Evolutionary conservation across 345 rosid genomes (phyloP), one percentile per base, ranked within the genome.

Genomic region (Syzygium aromaticum): DNA sequence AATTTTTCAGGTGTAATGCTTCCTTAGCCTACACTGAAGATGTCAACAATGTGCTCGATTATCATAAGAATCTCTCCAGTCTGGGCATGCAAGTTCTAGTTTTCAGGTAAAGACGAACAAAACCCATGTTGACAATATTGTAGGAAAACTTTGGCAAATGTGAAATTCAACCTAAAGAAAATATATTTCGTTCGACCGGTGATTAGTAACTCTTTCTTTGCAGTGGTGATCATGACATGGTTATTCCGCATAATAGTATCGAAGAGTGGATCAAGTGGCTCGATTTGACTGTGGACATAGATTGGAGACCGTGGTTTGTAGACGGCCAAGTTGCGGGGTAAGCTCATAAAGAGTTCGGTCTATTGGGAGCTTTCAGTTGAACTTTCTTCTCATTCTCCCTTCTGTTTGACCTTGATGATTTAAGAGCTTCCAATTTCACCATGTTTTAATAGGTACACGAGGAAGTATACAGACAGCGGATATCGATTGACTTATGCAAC

Each of bases 171-270:
- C 11, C 11, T 33, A 30, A 49, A n/a, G 11, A 85, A 57, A 51
- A 10, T 8, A 40, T 51, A 19, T n/a, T 19, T 21, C 4, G 17
- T 51, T 13, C 54, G 0, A 86, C 1, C 3, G 12, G 38, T 27
- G 77, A 52, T 38, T 33, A 14, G 8, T 54, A 25, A 54, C 30
- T 43, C 51, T 43, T 51, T 27, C 73, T n/a, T 8, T 61, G 53
- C 67, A 92, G 93, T 56, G 94, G 94, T 5, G 94, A 92, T 77
- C 88, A 86, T 54, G 94, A 92, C 89, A 84, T 91, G 88, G 86
- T 63, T n/a, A 33, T 92, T 52, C 91, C 92, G 23, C 88, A 88
- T 38, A 17, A 86, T 19, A 93, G 92, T 6, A 87, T 88, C 8
- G 90, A 85, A 46, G 11, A 82, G 4, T 92, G 94, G 94, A 92